A percentile compares a stretch with the other conserved stretches of the same genome.
Conservation (phyloP, 352 stramenopile species). For the Blastocystis sp. region DNA sequence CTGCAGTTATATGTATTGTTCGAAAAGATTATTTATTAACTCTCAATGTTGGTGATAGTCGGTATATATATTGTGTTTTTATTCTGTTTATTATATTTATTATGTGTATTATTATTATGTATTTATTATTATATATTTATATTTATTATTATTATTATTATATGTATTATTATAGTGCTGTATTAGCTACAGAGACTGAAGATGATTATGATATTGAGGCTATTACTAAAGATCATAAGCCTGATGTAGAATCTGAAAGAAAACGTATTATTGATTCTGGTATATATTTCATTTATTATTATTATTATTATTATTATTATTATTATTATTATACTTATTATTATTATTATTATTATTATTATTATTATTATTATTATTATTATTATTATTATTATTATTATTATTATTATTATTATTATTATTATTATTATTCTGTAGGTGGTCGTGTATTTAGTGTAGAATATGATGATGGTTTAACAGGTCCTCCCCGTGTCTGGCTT, state of each 20-base stretch:
- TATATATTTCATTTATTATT: no score
- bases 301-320: no score
- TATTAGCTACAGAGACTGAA: constrained; percentile 36
- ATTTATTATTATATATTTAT: no score
- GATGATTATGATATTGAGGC: constrained; percentile 47
- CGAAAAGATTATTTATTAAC: constrained; percentile 62
- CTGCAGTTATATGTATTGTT: constrained; percentile 60
- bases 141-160: no score
- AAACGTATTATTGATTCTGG: constrained; percentile 44
- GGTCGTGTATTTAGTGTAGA: constrained; percentile 88
- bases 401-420: constrained; percentile 59
- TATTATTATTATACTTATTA: no score
- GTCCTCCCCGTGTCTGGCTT: constrained; percentile 85
- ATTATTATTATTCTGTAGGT: no score
- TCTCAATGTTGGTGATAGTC: constrained; percentile 85
- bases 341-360: no score
- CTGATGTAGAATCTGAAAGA: constrained; percentile 76
- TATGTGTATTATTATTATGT: no score
- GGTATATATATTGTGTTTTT: constrained; percentile 71
- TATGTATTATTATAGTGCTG: no score
- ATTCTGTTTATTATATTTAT: no score
- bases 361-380: neutral
- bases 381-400: neutral
- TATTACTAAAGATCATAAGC: constrained; percentile 91
- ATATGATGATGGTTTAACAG: constrained; percentile 92